Conservation (phyloP, 1,284 basidiomycete species). For the Phylloboletellus chloephorus region DNA sequence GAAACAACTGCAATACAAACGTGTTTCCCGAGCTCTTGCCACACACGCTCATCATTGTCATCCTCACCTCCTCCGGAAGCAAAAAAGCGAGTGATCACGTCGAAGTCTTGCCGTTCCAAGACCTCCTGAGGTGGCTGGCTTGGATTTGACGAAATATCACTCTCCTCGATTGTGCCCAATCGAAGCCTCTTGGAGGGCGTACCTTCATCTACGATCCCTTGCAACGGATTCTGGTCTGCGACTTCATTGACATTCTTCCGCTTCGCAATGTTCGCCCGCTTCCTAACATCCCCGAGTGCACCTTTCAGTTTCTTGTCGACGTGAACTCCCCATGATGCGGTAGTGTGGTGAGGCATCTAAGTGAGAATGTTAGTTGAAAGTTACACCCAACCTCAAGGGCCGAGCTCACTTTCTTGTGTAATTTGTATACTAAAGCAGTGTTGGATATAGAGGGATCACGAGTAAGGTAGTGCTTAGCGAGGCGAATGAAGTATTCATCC, state of each 20-base stretch:
- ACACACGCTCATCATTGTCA: conserved; percentile 44
- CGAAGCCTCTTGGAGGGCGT: conserved; percentile 2
- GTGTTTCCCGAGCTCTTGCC: conserved; percentile 36
- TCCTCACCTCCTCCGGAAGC: conserved; percentile 42
- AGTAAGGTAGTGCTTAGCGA: conserved; percentile 34
- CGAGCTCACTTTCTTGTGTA: conserved; percentile 38
- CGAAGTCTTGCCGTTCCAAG: conserved; percentile 37
- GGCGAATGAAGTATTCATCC: conserved; percentile 36
- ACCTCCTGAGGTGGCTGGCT: conserved; percentile 9
- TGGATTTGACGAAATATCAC: background rate
- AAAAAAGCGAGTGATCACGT: conserved; percentile 48
- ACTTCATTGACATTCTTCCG: conserved; percentile 20
- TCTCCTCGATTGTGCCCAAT: background rate
- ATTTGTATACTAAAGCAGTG: conserved; percentile 28
- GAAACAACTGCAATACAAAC: conserved; percentile 26
- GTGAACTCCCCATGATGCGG: conserved; percentile 35
- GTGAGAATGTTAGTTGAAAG: conserved; percentile 1
- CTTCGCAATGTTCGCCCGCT: conserved; percentile 31
- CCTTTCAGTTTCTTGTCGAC: conserved; percentile 27
- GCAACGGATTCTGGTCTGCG: conserved; percentile 1
- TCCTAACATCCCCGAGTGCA: conserved; percentile 26
- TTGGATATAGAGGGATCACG: conserved; percentile 36
- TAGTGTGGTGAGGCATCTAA: conserved; percentile 46
- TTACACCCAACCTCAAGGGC: background rate
- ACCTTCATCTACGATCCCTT: background rate